Evolutionary conservation across 1,139 yeast species (phyloP).

Genomic region (Pichia sp.): DNA sequence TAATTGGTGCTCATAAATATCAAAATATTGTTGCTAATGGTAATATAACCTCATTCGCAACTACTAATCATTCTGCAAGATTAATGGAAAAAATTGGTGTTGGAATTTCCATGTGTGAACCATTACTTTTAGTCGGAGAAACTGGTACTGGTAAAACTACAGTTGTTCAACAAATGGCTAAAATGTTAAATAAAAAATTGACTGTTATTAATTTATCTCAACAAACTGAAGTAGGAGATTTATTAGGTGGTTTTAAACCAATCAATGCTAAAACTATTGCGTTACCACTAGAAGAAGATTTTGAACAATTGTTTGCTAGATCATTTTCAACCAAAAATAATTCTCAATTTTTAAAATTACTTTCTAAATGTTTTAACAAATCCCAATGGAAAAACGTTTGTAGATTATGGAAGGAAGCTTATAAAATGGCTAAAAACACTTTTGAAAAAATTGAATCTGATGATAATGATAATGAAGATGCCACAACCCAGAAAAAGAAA

Average conservation of each 20-base stretch:
- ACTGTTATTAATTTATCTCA: conserved; percentile 94
- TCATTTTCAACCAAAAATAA: conserved; percentile 86
- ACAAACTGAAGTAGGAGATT: conserved; percentile 93
- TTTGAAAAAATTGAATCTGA: conserved; percentile 32
- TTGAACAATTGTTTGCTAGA: conserved; percentile 66
- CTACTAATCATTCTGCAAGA: conserved; percentile 78
- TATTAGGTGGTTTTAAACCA: conserved; percentile 94
- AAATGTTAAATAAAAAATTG: conserved; percentile 67
- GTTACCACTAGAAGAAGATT: conserved; percentile 74
- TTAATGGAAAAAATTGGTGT: conserved; percentile 89
- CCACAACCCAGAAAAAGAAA: conserved; percentile 40
- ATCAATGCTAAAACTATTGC: conserved; percentile 81
- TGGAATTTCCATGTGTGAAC: conserved; percentile 76
- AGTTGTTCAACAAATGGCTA: conserved; percentile 88
- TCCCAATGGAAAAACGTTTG: conserved; percentile 82
- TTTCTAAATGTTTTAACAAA: conserved; percentile 68
- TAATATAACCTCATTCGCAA: conserved; percentile 64
- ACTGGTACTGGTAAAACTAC: conserved; percentile 99
- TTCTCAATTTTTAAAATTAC: conserved; percentile 63
- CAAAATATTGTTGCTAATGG: conserved; percentile 31
- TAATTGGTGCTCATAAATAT: conserved; percentile 25
- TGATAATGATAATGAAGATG: conserved; percentile 32
- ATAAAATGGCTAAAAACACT: conserved; percentile 59
- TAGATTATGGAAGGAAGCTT: conserved; percentile 80
- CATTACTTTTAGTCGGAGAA: conserved; percentile 89